These are phyloP conservation scores for Sarocladium strictum DNA, from an alignment of 2,329 filamentous ascomycete genomes.

Conservation along the genomic window DNA sequence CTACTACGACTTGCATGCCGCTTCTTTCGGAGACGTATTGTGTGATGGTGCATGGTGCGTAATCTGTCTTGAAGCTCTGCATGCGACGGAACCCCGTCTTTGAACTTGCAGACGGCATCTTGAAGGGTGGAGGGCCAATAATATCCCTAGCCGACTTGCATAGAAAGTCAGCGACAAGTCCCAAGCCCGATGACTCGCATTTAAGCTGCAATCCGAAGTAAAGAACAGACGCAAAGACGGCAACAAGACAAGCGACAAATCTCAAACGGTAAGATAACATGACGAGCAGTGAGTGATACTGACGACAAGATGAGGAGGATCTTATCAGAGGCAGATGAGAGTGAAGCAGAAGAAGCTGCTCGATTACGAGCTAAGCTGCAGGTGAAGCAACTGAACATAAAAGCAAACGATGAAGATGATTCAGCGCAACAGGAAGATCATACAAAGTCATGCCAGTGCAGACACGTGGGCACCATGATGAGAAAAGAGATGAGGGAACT, in stretches of 20 bases:
- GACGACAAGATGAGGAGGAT: no score
- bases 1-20: conserved; percentile 89
- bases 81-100: conserved; percentile 70
- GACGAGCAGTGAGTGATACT: background rate
- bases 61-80: conserved; percentile 82
- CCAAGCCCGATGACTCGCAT: background rate
- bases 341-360: no score
- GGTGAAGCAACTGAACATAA: no score
- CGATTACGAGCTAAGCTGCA: no score
- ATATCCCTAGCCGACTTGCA: conserved; percentile 16
- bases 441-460: no score
- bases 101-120: conserved; percentile 48
- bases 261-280: background rate
- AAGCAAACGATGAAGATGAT: no score
- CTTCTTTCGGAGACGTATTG: conserved; percentile 95
- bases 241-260: background rate
- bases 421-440: no score
- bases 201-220: background rate
- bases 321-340: no score
- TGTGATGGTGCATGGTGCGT: conserved; percentile 80
- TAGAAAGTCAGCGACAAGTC: conserved; percentile 10
- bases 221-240: background rate
- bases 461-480: background rate
- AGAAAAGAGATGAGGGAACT: background rate
- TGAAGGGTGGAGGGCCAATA: conserved; percentile 7